phyloP scores from a whole-genome alignment of 176 grass and related monocot genomes.

The Areca catechu region DNA sequence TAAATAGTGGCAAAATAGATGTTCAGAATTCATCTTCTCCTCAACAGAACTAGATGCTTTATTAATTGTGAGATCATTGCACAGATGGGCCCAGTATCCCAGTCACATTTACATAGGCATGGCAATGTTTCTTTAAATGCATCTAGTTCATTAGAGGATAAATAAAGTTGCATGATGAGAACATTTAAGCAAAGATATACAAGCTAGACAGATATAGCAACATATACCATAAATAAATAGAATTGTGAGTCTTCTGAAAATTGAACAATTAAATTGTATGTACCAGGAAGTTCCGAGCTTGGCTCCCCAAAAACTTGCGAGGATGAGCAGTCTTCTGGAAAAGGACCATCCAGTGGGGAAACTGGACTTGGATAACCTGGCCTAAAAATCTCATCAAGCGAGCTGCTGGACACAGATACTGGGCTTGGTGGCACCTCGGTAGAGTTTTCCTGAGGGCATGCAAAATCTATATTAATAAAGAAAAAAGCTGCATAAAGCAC shows the following conservation, averaged over 20 bases:
- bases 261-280: constrained; percentile 2
- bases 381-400: constrained; percentile 59
- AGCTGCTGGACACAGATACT: constrained; percentile 77
- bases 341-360: constrained; percentile 70
- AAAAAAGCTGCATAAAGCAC: too few species aligned
- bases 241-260: constrained; percentile 1
- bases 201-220: neutral
- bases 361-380: constrained; percentile 85
- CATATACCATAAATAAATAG: neutral
- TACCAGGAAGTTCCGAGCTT: constrained; percentile 34
- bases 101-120: too few species aligned
- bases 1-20: too few species aligned
- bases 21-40: too few species aligned
- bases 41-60: too few species aligned
- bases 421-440: constrained; percentile 95
- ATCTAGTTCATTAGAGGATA: too few species aligned
- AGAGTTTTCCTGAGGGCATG: constrained; percentile 70
- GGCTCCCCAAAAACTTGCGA: constrained; percentile 34
- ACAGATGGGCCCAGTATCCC: too few species aligned
- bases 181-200: neutral
- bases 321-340: constrained; percentile 37
- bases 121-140: too few species aligned
- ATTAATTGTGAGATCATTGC: too few species aligned
- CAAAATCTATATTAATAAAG: neutral
- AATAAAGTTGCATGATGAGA: too few species aligned